Conservation (phyloP, 257 asterid genomes). For the Lithospermum erythrorhizon region DNA sequence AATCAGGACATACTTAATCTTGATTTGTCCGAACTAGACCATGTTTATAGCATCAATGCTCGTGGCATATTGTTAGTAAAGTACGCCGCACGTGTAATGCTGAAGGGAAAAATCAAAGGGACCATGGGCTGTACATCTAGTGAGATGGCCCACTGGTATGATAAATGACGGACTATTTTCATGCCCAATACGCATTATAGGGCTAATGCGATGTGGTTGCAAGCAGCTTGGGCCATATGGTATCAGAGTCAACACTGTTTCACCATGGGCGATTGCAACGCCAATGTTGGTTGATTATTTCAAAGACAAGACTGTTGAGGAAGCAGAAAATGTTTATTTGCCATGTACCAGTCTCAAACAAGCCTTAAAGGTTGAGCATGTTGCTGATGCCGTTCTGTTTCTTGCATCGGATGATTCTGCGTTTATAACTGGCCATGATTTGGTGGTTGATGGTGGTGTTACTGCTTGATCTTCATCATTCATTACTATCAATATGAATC, state of each 20-base stretch:
- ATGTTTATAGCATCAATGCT: not conserved
- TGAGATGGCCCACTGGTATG: constrained; percentile 4
- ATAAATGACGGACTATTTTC: not conserved
- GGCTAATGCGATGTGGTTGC: constrained; percentile 16
- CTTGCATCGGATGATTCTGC: constrained; percentile 15
- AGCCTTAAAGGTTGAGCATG: not conserved
- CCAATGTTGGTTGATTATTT: not conserved
- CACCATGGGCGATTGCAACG: constrained; percentile 15
- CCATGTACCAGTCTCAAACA: constrained; percentile 13
- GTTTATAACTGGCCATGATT: constrained; percentile 17
- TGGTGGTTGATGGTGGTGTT: constrained; percentile 20
- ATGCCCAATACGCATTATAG: constrained; percentile 25
- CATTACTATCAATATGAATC: not conserved
- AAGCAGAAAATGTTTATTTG: not conserved
- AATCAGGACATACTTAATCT: constrained; percentile 9
- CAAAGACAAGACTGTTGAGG: not conserved
- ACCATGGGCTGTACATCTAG: constrained; percentile 17
- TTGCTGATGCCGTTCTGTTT: constrained; percentile 22
- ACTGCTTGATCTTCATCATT: constrained; percentile 5
- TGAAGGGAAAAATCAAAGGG: constrained; percentile 10
- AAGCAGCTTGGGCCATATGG: constrained; percentile 17
- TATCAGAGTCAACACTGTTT: constrained; percentile 20
- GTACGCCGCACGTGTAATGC: constrained; percentile 17
- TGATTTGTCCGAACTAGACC: constrained; percentile 3
- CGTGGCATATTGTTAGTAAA: constrained; percentile 14